phyloP scores from a whole-genome alignment of 2,329 filamentous ascomycete genomes.

The Exophiala bonariae region DNA sequence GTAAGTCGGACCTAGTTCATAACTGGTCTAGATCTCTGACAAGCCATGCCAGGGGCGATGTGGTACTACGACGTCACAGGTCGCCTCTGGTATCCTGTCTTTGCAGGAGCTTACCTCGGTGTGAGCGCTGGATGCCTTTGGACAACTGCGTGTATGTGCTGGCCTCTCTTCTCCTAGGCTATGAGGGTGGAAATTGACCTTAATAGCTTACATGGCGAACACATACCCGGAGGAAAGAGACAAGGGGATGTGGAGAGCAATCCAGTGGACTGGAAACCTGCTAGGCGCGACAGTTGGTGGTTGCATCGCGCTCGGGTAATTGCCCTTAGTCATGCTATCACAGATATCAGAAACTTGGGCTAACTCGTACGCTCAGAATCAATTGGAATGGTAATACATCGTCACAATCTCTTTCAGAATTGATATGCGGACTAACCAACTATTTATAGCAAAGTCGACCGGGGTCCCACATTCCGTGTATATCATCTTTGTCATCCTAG shows the following conservation, averaged over 20 bases:
- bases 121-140: background rate
- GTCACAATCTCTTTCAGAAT: background rate
- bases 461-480: conserved; percentile 21
- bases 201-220: background rate
- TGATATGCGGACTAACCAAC: conserved; percentile 5
- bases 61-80: conserved; percentile 25
- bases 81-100: conserved; percentile 17
- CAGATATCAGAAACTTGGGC: background rate
- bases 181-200: no score
- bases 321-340: background rate
- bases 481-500: conserved; percentile 17
- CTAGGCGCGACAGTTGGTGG: conserved; percentile 16
- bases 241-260: conserved; percentile 16
- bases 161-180: no score
- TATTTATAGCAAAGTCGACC: conserved; percentile 4
- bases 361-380: background rate
- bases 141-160: conserved; percentile 1
- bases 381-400: background rate
- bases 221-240: conserved; percentile 12
- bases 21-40: no score
- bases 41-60: conserved; percentile 2
- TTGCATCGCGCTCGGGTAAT: conserved; percentile 15
- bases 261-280: conserved; percentile 14
- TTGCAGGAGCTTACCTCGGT: conserved; percentile 16
- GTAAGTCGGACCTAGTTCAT: conserved; percentile 5